Evolutionary conservation across 331 rosid species (phyloP).

Genomic region (Arachis monticola): DNA sequence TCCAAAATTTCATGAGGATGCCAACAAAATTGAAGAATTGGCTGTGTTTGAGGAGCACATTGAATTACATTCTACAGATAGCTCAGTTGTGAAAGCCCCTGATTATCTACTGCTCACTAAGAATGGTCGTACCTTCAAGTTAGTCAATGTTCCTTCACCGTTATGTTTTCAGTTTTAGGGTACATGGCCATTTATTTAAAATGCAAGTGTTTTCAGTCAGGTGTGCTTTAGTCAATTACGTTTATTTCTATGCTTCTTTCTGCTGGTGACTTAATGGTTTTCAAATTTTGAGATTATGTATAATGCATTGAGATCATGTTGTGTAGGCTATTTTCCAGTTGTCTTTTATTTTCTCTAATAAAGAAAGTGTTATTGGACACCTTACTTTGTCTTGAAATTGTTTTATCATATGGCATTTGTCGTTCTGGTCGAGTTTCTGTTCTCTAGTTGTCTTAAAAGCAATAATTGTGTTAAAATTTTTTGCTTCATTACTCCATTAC

Average conservation of each 20-base stretch:
- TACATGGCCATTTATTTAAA: constrained; percentile 2
- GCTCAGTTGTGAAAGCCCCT: constrained; percentile 76
- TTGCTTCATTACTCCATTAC: constrained; percentile 40
- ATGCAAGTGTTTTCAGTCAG: constrained; percentile 62
- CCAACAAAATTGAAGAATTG: constrained; percentile 79
- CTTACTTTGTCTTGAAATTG: not conserved
- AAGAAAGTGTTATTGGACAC: constrained; percentile 29
- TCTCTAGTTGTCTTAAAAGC: constrained; percentile 13
- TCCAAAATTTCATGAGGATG: constrained; percentile 93
- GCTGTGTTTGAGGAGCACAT: constrained; percentile 95
- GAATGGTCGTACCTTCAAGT: constrained; percentile 94
- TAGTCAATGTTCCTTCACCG: constrained; percentile 49
- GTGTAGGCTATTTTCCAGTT: constrained; percentile 30
- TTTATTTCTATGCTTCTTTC: too few species aligned
- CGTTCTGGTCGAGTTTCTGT: constrained; percentile 33
- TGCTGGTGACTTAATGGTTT: too few species aligned
- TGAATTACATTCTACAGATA: constrained; percentile 72
- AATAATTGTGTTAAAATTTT: constrained; percentile 32
- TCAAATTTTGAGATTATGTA: too few species aligned
- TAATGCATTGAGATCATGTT: not conserved
- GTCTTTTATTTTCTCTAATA: constrained; percentile 18
- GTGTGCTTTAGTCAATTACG: constrained; percentile 32
- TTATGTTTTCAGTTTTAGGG: constrained; percentile 7
- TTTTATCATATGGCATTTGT: constrained; percentile 31
- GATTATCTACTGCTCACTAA: constrained; percentile 89